Base-by-base conservation (phyloP, 2,329 filamentous ascomycete genomes). In the Diaporthe helianthi region DNA sequence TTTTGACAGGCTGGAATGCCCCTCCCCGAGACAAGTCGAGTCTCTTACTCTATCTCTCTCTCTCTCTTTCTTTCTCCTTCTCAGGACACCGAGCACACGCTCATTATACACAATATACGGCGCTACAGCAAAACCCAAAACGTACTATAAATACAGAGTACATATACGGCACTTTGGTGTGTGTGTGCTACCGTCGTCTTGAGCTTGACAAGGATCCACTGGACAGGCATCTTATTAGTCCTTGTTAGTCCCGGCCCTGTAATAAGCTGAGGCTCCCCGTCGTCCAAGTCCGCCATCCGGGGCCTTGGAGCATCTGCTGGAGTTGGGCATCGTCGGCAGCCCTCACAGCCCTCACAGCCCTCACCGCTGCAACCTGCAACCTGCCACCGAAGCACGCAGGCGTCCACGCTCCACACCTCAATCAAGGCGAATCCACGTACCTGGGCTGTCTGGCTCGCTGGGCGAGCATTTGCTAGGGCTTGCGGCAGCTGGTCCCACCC, bases 301-400 rank as follows among this genome's bases (percentile, higher is more conserved):
- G 53, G n/a, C 33, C n/a, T n/a, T n/a, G n/a, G 33, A 12, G 41
- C 36, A 13, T 6, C 53, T 41, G 12, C 13, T 41, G 19, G 26
- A 13, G 12, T 47, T 69, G 44, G 67, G 49, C 41, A 49, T 41
- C 55, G 36, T 70, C 58, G 69, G 19, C 60, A 33, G 15, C n/a
- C 33, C 29, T 26, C 12, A 22, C 47, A 49, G 47, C 47, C 52
- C 63, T 55, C 49, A n/a, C 60, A 33, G 15, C n/a, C 33, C 46
- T 71, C 69, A 71, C 69, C 69, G 69, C 69, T 64, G 69, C 44
- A 54, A 61, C 36, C 36, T 38, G 31, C n/a, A n/a, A n/a, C 44
- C 69, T 60, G 31, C 54, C 53, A 52, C 67, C 54, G 33, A 46
- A 24, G 65, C 49, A n/a, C n/a, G 69, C 47, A 67, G 55, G 54